These are phyloP conservation scores for Neurospora sp. DNA, from an alignment of 495 filamentous ascomycete species.

Conservation along the genomic window DNA sequence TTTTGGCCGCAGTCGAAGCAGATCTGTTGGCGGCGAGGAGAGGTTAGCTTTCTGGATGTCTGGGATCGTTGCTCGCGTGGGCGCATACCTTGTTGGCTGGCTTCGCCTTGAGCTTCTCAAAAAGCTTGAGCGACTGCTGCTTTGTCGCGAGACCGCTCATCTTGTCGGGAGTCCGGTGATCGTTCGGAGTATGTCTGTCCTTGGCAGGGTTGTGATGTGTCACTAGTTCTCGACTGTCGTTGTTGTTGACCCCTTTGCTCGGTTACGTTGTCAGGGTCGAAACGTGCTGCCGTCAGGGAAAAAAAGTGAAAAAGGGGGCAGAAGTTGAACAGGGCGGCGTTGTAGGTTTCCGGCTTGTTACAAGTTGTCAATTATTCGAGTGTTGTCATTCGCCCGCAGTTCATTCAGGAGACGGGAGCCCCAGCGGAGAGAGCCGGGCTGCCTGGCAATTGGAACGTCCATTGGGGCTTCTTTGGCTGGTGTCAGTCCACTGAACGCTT, in stretches of 20 bases:
- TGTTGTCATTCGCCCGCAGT: conserved; percentile 3
- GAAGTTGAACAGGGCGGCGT: neutral
- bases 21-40: conserved; percentile 41
- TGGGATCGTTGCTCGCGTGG: neutral
- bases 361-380: conserved; percentile 6
- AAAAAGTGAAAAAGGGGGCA: neutral
- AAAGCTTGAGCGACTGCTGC: conserved; percentile 90
- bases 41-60: neutral
- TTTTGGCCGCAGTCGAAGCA: conserved; percentile 97
- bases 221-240: neutral
- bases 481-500: neutral
- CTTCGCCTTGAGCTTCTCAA: conserved; percentile 92
- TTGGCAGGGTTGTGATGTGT: neutral
- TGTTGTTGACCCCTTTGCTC: neutral
- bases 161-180: conserved; percentile 18
- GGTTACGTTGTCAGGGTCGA: neutral
- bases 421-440: neutral
- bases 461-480: neutral
- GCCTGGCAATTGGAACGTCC: neutral
- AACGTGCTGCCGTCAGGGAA: neutral
- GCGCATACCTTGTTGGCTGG: conserved; percentile 78
- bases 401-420: conserved; percentile 14
- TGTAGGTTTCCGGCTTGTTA: neutral
- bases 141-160: conserved; percentile 84
- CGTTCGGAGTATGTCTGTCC: neutral